These are phyloP conservation scores for Globisporangium solare DNA, from an alignment of 352 stramenopile species.

Conservation along the genomic window DNA sequence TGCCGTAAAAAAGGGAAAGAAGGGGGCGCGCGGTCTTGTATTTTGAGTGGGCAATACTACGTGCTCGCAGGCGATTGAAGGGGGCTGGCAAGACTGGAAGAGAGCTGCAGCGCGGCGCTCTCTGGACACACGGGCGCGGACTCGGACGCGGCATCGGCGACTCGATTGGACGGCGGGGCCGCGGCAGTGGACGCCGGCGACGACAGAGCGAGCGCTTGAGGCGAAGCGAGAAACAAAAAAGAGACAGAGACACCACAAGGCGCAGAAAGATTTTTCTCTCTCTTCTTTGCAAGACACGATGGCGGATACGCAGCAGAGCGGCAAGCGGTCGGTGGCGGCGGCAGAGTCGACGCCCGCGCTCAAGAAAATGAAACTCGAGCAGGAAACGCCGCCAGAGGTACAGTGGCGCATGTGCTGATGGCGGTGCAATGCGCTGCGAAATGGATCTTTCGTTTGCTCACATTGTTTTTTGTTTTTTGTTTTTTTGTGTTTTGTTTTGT, in stretches of 20 bases:
- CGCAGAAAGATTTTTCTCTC: no score
- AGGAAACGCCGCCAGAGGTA: constrained; percentile 51
- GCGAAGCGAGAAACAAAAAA: no score
- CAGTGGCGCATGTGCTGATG: no score
- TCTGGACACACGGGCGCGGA: no score
- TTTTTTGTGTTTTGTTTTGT: no score
- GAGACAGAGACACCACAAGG: no score
- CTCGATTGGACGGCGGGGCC: no score
- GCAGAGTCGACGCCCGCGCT: constrained; percentile 7
- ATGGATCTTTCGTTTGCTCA: constrained; percentile 2
- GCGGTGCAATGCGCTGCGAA: no score
- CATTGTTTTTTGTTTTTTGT: no score
- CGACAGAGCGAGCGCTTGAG: no score
- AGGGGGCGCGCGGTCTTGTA: neutral
- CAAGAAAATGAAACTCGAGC: constrained; percentile 72
- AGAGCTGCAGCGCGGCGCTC: neutral
- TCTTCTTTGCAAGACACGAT: neutral
- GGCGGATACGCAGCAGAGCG: constrained; percentile 13
- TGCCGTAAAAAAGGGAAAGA: neutral
- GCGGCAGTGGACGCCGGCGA: no score
- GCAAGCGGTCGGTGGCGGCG: neutral
- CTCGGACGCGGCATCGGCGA: no score
- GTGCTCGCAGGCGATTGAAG: neutral
- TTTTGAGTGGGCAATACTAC: constrained; percentile 5
- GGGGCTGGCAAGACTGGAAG: neutral